phyloP scores from a whole-genome alignment of 495 filamentous ascomycete genomes.

The Aspergillus hancockii region DNA sequence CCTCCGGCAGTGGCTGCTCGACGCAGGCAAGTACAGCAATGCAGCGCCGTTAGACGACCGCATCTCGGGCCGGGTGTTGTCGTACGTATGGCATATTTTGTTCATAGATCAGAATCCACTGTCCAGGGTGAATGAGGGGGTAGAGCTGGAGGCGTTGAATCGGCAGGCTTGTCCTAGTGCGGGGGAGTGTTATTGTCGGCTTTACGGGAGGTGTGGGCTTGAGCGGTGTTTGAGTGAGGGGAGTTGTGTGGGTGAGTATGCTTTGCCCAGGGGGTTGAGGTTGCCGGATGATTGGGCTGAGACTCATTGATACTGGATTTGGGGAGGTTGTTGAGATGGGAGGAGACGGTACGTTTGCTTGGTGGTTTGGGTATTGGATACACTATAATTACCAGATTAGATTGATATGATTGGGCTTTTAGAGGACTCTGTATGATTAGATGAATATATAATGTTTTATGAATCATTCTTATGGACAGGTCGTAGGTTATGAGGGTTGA shows the following conservation, averaged over 20 bases:
- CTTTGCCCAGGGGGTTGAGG: conserved; percentile 33
- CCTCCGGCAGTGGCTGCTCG: conserved; percentile 46
- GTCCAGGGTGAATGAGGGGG: conserved; percentile 22
- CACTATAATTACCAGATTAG: not conserved
- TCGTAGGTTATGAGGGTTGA: no score
- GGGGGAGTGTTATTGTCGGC: conserved; percentile 45
- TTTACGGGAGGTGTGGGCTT: conserved; percentile 43
- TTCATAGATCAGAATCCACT: conserved; percentile 27
- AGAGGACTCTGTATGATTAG: not conserved
- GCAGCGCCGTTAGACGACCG: conserved; percentile 40
- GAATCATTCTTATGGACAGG: not conserved
- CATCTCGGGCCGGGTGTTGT: conserved; percentile 41
- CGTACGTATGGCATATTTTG: conserved; percentile 47
- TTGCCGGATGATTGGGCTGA: conserved; percentile 29
- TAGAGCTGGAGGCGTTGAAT: conserved; percentile 48
- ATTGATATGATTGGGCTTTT: not conserved
- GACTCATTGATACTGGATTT: not conserved
- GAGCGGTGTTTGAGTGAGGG: conserved; percentile 28
- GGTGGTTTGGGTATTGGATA: not conserved
- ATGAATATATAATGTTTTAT: not conserved
- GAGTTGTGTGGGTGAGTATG: conserved; percentile 39
- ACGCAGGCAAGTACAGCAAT: conserved; percentile 21
- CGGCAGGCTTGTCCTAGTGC: conserved; percentile 38
- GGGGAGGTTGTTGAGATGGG: not conserved
- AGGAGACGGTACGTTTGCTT: no score